Conservation (phyloP, 768 basidiomycete genomes). For the Russula vinacea region DNA sequence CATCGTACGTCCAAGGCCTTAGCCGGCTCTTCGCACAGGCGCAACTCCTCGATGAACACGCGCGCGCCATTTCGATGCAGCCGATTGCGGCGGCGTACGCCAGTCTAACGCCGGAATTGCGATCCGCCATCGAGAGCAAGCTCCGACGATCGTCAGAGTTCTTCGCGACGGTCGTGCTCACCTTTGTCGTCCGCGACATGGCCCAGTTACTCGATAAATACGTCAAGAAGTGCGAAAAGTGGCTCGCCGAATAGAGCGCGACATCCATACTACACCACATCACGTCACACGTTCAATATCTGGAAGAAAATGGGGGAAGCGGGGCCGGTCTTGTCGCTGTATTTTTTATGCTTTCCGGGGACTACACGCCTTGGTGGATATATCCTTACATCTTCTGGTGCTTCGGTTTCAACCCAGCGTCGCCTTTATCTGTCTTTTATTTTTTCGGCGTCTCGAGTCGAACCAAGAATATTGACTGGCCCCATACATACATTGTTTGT, state of each 20-base stretch:
- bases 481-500: slow-evolving; percentile 21
- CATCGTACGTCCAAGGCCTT: slow-evolving; percentile 75
- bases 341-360: slow-evolving; percentile 38
- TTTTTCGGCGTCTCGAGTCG: slow-evolving; percentile 8
- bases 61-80: slow-evolving; percentile 63
- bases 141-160: slow-evolving; percentile 86
- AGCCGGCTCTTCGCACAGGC: slow-evolving; percentile 67
- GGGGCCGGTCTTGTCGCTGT: slow-evolving; percentile 27
- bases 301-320: slow-evolving; percentile 10
- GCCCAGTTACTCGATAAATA: slow-evolving; percentile 88
- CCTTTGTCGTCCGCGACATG: slow-evolving; percentile 85
- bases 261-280: slow-evolving; percentile 4
- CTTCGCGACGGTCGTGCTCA: slow-evolving; percentile 82
- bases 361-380: slow-evolving; percentile 33
- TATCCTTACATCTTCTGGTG: slow-evolving; percentile 29
- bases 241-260: slow-evolving; percentile 66
- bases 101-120: slow-evolving; percentile 62
- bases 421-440: slow-evolving; percentile 8
- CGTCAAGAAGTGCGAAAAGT: slow-evolving; percentile 90
- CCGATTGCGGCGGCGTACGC: slow-evolving; percentile 71
- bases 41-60: slow-evolving; percentile 86
- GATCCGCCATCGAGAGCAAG: slow-evolving; percentile 62
- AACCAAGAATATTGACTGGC: slow-evolving; percentile 12
- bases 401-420: slow-evolving; percentile 35
- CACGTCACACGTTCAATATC: slow-evolving; percentile 13